Evolutionary conservation across 495 filamentous ascomycete genomes (phyloP).

Genomic region (Parathielavia hyrcaniae): DNA sequence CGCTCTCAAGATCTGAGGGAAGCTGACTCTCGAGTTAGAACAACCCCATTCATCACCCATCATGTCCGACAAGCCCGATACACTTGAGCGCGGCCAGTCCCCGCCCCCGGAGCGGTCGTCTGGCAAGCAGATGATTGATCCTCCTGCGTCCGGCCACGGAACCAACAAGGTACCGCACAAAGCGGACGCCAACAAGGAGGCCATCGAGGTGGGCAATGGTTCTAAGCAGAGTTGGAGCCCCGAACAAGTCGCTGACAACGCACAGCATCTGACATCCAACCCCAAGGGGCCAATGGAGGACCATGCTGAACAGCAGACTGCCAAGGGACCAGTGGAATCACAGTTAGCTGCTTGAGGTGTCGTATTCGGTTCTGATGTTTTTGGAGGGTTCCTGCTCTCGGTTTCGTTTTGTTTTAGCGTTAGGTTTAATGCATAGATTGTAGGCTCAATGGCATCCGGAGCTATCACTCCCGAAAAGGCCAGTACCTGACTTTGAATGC

Average conservation of each 20-base stretch:
- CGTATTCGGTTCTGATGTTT: background rate
- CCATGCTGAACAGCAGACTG: constrained; percentile 57
- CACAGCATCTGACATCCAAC: constrained; percentile 54
- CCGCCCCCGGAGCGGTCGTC: constrained; percentile 65
- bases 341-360: background rate
- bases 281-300: constrained; percentile 65
- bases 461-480: too few species aligned
- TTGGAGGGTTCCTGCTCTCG: background rate
- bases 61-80: constrained; percentile 17
- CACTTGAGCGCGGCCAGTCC: constrained; percentile 59
- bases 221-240: background rate
- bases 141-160: constrained; percentile 53
- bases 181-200: constrained; percentile 43
- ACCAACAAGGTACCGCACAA: constrained; percentile 43
- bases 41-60: background rate
- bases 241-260: constrained; percentile 14
- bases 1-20: too few species aligned
- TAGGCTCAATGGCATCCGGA: too few species aligned
- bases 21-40: too few species aligned
- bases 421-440: background rate
- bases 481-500: too few species aligned
- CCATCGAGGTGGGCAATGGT: constrained; percentile 35
- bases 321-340: constrained; percentile 33
- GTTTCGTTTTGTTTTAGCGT: background rate
- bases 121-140: constrained; percentile 56